phyloP scores from a whole-genome alignment of 2,329 filamentous ascomycete genomes.

The Trichoderma hamatum region DNA sequence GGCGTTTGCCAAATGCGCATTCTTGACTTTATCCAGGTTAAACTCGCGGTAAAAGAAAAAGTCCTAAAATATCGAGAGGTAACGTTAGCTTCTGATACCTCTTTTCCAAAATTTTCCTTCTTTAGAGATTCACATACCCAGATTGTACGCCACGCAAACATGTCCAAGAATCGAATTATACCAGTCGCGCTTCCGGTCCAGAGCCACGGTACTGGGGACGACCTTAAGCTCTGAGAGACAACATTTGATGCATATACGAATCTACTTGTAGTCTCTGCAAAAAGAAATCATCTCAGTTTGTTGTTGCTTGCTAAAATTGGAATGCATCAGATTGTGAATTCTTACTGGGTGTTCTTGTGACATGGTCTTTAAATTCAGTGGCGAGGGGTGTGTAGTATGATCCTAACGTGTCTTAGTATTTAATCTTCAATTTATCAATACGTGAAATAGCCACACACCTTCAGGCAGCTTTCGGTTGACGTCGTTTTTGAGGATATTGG shows the following conservation, averaged over 20 bases:
- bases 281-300: neutral
- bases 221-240: slow-evolving; percentile 29
- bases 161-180: slow-evolving; percentile 11
- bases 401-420: neutral
- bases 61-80: neutral
- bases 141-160: slow-evolving; percentile 18
- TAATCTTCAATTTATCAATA: accelerated
- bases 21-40: slow-evolving; percentile 9
- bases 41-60: slow-evolving; percentile 20
- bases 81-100: neutral
- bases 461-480: neutral
- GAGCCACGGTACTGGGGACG: slow-evolving; percentile 32
- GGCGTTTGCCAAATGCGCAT: slow-evolving; percentile 1
- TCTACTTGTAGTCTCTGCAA: slow-evolving; percentile 5
- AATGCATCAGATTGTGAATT: neutral
- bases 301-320: neutral
- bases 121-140: slow-evolving; percentile 2
- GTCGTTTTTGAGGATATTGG: slow-evolving; percentile 24
- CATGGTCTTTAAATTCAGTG: slow-evolving; percentile 4
- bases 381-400: slow-evolving; percentile 11
- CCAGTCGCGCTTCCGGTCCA: slow-evolving; percentile 16
- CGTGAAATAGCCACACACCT: neutral
- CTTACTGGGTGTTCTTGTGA: slow-evolving; percentile 6
- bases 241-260: slow-evolving; percentile 26
- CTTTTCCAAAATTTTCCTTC: too few relatives aligned